A percentile compares a stretch with the other conserved stretches of the same genome.
Evolutionary conservation across 202 grass and related monocot species (phyloP).

Genomic region (Elaeis oleifera): DNA sequence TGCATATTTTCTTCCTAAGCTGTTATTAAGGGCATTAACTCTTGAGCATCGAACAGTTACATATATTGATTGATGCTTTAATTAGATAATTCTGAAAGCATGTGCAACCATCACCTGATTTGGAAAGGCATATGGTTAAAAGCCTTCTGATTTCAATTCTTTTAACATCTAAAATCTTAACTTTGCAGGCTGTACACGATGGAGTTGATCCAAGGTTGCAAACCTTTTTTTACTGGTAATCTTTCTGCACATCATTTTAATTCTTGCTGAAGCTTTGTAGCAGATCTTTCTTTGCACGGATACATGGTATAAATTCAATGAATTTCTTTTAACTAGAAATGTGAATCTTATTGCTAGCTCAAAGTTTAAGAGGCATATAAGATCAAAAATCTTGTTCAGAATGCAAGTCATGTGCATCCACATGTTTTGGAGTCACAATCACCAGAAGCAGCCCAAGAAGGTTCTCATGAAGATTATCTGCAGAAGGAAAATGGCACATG

Average conservation of each 20-base stretch:
- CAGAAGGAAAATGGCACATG: slow-evolving; percentile 48
- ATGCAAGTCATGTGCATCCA: slow-evolving; percentile 28
- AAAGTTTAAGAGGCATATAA: slow-evolving; percentile 54
- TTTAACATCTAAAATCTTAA: background rate
- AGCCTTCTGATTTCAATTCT: too few species aligned
- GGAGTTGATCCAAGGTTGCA: slow-evolving; percentile 49
- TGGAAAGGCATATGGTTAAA: too few species aligned
- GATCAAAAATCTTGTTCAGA: slow-evolving; percentile 28
- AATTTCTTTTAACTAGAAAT: slow-evolving; percentile 10
- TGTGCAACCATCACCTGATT: too few species aligned
- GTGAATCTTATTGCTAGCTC: slow-evolving; percentile 47
- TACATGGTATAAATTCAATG: background rate
- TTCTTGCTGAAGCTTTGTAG: slow-evolving; percentile 11
- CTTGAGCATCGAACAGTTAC: too few species aligned
- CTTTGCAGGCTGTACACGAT: slow-evolving; percentile 41
- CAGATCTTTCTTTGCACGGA: slow-evolving; percentile 1
- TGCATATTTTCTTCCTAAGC: too few species aligned
- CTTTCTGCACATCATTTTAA: background rate
- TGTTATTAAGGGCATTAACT: too few species aligned
- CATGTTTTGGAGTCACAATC: slow-evolving; percentile 40
- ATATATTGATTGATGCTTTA: too few species aligned
- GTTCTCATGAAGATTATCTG: slow-evolving; percentile 29
- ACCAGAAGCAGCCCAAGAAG: slow-evolving; percentile 35
- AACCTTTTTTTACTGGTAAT: slow-evolving; percentile 66
- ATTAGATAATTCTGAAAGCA: too few species aligned